Conservation (phyloP, 306 rosid species). For the Castanospermum australe region DNA sequence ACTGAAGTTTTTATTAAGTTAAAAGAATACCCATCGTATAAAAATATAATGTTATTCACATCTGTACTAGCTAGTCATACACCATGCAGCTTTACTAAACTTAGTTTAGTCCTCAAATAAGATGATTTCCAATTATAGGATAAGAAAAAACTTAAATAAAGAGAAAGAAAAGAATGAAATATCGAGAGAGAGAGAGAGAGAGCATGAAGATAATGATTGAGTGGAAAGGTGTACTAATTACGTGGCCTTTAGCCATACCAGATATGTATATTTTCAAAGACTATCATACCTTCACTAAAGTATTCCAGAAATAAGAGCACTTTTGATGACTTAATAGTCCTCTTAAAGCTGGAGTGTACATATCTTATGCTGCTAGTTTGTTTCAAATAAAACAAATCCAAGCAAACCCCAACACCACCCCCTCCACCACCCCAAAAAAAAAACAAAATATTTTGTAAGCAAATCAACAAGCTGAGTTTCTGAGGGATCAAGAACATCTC, state of each 20-base stretch:
- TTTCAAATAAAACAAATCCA: conserved; percentile 10
- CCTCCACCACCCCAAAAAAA: conserved; percentile 6
- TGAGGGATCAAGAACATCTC: background rate
- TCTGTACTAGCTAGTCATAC: background rate
- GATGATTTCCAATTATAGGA: background rate
- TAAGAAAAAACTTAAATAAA: background rate
- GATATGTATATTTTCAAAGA: background rate
- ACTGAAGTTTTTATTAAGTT: background rate
- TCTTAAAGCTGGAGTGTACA: background rate
- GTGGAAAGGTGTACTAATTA: background rate
- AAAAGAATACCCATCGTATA: conserved; percentile 1
- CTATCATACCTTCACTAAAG: background rate
- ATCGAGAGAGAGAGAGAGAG: background rate
- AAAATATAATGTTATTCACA: conserved; percentile 10
- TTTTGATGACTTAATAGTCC: background rate
- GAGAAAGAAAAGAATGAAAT: background rate
- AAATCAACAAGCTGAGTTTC: conserved; percentile 1
- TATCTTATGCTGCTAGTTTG: background rate
- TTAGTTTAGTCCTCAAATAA: background rate
- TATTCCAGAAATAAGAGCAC: conserved; percentile 13
- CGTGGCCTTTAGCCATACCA: background rate
- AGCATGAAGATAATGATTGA: background rate
- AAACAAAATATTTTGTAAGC: background rate
- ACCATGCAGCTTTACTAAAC: background rate
- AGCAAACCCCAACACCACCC: background rate